A percentile compares a stretch with the other conserved stretches of the same genome.
Evolutionary conservation across 192 early-diverging fungal genomes (phyloP).

Genomic region (Coemansia sp.): DNA sequence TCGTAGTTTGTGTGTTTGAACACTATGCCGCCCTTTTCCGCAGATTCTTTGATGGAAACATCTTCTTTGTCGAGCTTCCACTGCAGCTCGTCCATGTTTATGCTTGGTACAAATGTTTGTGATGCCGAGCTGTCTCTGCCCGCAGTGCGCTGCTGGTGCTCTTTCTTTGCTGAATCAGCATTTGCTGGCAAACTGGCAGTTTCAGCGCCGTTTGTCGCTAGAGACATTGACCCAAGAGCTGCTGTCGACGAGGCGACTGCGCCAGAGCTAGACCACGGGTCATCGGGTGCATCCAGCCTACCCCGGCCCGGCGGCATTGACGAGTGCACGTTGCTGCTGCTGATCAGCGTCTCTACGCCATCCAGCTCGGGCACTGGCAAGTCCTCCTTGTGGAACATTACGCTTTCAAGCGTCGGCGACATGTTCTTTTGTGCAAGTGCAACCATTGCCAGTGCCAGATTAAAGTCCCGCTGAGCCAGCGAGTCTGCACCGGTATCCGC

Average conservation of each 20-base stretch:
- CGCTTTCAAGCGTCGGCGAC: conserved; percentile 65
- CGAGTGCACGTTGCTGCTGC: conserved; percentile 9
- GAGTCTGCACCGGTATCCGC: conserved; percentile 31
- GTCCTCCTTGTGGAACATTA: conserved; percentile 66
- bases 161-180: conserved; percentile 20
- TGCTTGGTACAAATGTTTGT: conserved; percentile 24
- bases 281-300: conserved; percentile 42
- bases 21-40: conserved; percentile 60
- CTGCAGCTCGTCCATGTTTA: conserved; percentile 49
- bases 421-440: conserved; percentile 81
- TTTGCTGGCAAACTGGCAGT: conserved; percentile 11
- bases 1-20: conserved; percentile 90
- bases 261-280: conserved; percentile 57
- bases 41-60: conserved; percentile 52
- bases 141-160: conserved; percentile 9
- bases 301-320: not conserved
- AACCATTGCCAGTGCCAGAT: conserved; percentile 66
- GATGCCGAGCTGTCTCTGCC: conserved; percentile 1
- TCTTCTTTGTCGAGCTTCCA: conserved; percentile 56
- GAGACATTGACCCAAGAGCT: conserved; percentile 26
- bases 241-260: conserved; percentile 21
- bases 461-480: conserved; percentile 64
- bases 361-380: conserved; percentile 62
- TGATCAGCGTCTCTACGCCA: conserved; percentile 57
- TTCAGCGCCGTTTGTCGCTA: conserved; percentile 5